A percentile compares a stretch with the other conserved stretches of the same genome.
These are phyloP conservation scores for Picea sitchensis DNA, from an alignment of 75 land plant species.

Conservation along the genomic window DNA sequence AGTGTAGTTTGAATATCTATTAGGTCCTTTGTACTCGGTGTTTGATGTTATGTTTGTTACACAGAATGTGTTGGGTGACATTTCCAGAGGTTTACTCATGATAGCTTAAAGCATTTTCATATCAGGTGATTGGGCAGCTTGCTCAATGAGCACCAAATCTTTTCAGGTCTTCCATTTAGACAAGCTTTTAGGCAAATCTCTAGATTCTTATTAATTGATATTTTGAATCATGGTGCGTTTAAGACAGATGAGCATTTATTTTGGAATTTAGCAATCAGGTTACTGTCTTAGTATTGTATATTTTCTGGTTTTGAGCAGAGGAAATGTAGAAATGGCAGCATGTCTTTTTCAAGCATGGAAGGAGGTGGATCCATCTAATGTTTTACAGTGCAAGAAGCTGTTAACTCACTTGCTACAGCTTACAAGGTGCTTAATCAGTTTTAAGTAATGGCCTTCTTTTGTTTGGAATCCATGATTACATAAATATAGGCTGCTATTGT, in stretches of 20 bases:
- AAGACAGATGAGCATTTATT: background rate
- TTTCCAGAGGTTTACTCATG: slow-evolving; percentile 47
- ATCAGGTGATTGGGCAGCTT: slow-evolving; percentile 88
- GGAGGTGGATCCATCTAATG: slow-evolving; percentile 54
- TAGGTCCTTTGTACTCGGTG: no score
- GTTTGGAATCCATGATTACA: background rate
- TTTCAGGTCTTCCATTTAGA: slow-evolving; percentile 46
- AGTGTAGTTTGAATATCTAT: no score
- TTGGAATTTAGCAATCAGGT: background rate
- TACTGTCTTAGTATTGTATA: background rate
- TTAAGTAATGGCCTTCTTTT: no score
- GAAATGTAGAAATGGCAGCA: slow-evolving; percentile 67
- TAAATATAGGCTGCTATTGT: no score
- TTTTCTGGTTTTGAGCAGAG: slow-evolving; percentile 34
- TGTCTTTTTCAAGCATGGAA: slow-evolving; percentile 84
- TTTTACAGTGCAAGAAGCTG: slow-evolving; percentile 75
- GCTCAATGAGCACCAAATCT: slow-evolving; percentile 83
- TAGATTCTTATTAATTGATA: slow-evolving; percentile 9
- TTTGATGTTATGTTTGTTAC: no score
- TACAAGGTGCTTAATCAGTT: slow-evolving; percentile 65
- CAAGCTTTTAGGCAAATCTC: background rate
- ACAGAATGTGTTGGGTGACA: background rate
- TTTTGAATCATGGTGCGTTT: background rate
- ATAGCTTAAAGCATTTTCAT: slow-evolving; percentile 71
- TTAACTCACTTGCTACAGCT: slow-evolving; percentile 72